phyloP scores from a whole-genome alignment of 176 grass and related monocot species.

The Oryza glaberrima region DNA sequence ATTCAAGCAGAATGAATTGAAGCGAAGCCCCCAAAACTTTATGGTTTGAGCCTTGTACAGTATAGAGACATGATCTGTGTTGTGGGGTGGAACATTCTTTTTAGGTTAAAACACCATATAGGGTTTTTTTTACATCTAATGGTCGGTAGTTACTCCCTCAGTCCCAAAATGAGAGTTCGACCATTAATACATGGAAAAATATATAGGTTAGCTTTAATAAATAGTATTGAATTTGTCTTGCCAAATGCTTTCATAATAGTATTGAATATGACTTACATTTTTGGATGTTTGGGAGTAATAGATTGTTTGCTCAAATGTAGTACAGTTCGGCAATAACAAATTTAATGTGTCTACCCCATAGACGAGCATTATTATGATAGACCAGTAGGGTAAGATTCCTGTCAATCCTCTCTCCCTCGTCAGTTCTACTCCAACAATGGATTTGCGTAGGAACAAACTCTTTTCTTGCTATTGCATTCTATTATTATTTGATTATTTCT shows the following conservation, averaged over 20 bases:
- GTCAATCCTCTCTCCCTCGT: background rate
- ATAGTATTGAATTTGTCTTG: background rate
- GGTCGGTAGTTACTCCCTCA: background rate
- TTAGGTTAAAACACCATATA: background rate
- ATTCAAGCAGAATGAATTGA: background rate
- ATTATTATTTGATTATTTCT: conserved; percentile 19
- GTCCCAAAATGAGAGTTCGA: background rate
- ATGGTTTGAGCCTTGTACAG: background rate
- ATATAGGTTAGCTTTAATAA: background rate
- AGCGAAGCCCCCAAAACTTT: background rate
- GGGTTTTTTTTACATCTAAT: background rate
- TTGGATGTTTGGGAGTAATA: background rate
- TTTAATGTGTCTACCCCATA: background rate
- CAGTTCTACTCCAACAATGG: background rate
- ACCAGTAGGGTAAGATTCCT: background rate
- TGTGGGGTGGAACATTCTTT: background rate
- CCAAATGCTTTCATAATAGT: background rate
- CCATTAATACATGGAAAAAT: background rate
- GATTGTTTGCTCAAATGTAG: background rate
- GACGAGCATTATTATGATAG: background rate
- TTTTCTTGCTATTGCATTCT: background rate
- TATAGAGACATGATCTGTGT: background rate
- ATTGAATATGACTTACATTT: background rate
- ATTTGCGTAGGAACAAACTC: background rate
- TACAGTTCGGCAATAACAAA: background rate